Conservation (phyloP, 306 rosid species). For the Prunus mira region DNA sequence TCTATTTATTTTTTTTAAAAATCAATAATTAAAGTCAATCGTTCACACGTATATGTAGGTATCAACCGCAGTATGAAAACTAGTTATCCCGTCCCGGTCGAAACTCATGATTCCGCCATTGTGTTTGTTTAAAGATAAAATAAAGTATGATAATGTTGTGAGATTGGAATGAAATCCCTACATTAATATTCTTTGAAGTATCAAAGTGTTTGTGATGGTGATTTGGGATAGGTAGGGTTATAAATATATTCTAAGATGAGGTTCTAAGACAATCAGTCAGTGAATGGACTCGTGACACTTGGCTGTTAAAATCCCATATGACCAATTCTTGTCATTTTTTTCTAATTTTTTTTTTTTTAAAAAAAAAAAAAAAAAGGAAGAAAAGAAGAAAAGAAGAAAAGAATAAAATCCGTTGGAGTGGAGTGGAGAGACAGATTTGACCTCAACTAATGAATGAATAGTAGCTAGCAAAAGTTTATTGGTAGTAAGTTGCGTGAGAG, state of each 20-base stretch:
- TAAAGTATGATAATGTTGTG: background rate
- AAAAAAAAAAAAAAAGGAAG: fast-evolving
- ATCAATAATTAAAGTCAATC: too few relatives aligned
- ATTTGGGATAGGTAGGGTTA: background rate
- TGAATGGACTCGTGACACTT: background rate
- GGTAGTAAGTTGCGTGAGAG: background rate
- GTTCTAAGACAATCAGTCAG: background rate
- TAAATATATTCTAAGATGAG: background rate
- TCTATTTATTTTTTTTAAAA: too few relatives aligned
- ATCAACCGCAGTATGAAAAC: too few relatives aligned
- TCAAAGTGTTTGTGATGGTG: background rate
- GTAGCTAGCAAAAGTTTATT: background rate
- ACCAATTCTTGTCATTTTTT: background rate
- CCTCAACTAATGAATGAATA: background rate
- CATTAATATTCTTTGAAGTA: background rate
- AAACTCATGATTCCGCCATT: too few relatives aligned
- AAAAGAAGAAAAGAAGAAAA: background rate
- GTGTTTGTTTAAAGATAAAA: too few relatives aligned
- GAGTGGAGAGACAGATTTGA: background rate
- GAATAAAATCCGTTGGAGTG: background rate
- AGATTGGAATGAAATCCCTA: background rate
- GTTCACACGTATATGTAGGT: too few relatives aligned
- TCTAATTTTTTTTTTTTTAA: too few relatives aligned
- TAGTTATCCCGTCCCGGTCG: too few relatives aligned
- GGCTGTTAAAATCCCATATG: background rate